Conservation (phyloP, 2,329 filamentous ascomycete species). For the Fusarium scirpi region DNA sequence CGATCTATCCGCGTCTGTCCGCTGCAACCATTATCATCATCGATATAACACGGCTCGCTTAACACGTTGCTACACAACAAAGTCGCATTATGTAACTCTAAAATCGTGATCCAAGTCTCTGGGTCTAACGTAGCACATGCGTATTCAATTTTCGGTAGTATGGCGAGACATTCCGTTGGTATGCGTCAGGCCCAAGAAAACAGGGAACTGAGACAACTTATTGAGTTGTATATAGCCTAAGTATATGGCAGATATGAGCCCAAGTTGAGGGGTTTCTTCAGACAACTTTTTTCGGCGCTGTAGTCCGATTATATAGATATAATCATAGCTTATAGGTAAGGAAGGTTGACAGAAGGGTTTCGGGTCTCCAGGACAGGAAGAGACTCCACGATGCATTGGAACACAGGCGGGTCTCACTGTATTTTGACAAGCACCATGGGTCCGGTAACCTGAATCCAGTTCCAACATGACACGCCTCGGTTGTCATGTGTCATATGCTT, state of each 20-base stretch:
- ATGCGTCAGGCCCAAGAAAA: not conserved
- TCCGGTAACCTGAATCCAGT: conserved; percentile 2
- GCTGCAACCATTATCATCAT: conserved; percentile 2
- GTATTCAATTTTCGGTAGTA: conserved; percentile 10
- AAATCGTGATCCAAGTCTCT: conserved; percentile 18
- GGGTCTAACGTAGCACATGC: conserved; percentile 10
- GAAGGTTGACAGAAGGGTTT: not conserved
- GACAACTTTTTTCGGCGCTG: not conserved
- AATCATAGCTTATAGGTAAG: not conserved
- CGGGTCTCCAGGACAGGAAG: not conserved
- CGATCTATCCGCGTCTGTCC: conserved; percentile 9
- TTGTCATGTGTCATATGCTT: conserved; percentile 1
- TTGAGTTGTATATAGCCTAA: not conserved
- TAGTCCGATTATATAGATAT: not conserved
- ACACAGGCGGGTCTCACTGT: conserved; percentile 7
- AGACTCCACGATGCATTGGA: conserved; percentile 1
- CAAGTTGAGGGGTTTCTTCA: not conserved
- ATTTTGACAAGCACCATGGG: conserved; percentile 10
- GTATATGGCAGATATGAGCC: not conserved
- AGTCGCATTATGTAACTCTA: conserved; percentile 31
- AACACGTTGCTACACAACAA: conserved; percentile 18
- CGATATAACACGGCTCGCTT: conserved; percentile 22
- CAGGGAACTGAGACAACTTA: conserved; percentile 3
- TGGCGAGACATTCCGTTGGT: conserved; percentile 10
- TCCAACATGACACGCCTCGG: conserved; percentile 7